Evolutionary conservation across 1,284 basidiomycete genomes (phyloP).

Genomic region (Papiliotrema nemorosa): DNA sequence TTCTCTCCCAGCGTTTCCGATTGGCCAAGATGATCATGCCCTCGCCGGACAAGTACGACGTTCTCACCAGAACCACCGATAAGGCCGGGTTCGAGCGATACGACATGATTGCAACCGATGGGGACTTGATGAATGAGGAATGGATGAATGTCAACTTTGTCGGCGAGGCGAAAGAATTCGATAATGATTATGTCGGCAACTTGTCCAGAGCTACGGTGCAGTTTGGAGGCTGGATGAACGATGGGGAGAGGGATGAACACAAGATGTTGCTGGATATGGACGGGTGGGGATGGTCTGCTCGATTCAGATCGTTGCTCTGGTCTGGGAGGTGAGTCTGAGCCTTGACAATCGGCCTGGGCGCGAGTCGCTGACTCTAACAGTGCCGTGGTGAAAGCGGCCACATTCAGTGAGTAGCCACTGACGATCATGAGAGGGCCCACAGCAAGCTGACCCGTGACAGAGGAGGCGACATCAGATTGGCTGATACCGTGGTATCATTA

Average conservation of each 20-base stretch:
- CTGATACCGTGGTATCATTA: constrained; percentile 10
- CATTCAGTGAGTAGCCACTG: neutral
- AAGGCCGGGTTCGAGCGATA: neutral
- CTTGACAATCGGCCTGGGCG: no score
- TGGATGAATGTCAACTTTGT: constrained; percentile 2
- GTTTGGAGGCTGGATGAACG: neutral
- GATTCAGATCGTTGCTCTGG: neutral
- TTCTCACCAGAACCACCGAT: neutral
- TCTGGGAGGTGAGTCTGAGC: neutral
- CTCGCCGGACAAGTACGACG: neutral
- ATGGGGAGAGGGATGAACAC: neutral
- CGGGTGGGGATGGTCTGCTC: constrained; percentile 12
- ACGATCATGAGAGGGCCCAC: neutral
- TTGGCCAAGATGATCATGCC: constrained; percentile 3
- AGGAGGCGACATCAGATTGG: constrained; percentile 7
- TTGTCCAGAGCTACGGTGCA: no score
- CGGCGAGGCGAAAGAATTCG: neutral
- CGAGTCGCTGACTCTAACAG: neutral
- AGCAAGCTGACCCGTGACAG: neutral
- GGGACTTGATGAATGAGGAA: neutral
- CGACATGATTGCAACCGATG: no score
- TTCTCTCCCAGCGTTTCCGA: constrained; percentile 1
- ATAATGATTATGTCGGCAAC: no score
- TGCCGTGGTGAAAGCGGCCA: constrained; percentile 7
- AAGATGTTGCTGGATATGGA: constrained; percentile 10